Conservation (phyloP, 2,329 filamentous ascomycete species). For the Massarina eburnea region DNA sequence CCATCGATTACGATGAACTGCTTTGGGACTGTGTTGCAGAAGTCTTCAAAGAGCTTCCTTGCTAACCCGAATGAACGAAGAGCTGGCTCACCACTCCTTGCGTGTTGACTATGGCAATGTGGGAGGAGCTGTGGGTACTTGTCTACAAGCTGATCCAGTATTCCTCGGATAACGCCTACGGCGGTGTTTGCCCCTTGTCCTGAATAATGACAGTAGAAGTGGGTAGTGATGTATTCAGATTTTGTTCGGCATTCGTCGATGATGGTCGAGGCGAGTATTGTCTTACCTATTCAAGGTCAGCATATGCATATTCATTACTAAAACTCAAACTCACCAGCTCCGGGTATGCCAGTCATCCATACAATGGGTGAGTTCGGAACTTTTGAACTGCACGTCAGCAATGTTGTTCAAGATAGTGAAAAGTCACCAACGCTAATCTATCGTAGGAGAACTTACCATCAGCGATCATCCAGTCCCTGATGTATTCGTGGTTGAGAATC, state of each 20-base stretch:
- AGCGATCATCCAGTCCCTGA: conserved; percentile 21
- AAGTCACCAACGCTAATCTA: not conserved
- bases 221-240: conserved; percentile 11
- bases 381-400: not conserved
- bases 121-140: conserved; percentile 17
- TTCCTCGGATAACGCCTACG: conserved; percentile 17
- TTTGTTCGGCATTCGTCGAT: conserved; percentile 19
- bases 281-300: conserved; percentile 23
- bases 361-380: conserved; percentile 1
- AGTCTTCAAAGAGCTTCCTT: conserved; percentile 22
- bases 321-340: conserved; percentile 17
- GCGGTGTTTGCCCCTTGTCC: conserved; percentile 14
- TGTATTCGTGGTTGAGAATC: conserved; percentile 20
- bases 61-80: conserved; percentile 16
- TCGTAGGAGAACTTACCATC: not conserved
- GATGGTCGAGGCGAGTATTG: conserved; percentile 27
- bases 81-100: conserved; percentile 19
- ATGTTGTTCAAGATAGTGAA: not conserved
- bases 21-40: conserved; percentile 17
- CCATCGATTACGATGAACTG: conserved; percentile 28
- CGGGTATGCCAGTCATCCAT: conserved; percentile 21
- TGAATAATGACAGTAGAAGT: conserved; percentile 27
- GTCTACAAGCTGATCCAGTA: conserved; percentile 21
- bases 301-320: not conserved
- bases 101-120: conserved; percentile 10